Conservation (phyloP, 441 rosid genomes). For the Pelargonium citronellum region DNA sequence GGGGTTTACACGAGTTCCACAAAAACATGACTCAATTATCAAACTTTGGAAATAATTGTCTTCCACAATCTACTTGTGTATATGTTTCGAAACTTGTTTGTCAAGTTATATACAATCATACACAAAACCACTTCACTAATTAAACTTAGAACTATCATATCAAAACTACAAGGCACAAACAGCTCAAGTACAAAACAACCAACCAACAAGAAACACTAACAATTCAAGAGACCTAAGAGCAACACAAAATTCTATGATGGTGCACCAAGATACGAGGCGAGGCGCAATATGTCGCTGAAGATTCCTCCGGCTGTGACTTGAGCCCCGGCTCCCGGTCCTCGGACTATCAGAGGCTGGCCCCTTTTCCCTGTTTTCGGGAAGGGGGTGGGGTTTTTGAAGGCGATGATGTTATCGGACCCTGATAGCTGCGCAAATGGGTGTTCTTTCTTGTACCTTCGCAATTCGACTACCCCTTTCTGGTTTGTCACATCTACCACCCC, state of each 20-base stretch:
- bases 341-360: constrained; percentile 83
- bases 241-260: constrained; percentile 45
- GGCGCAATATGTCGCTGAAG: constrained; percentile 80
- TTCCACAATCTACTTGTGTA: too few species aligned
- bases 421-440: constrained; percentile 93
- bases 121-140: too few species aligned
- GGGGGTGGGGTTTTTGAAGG: too few species aligned
- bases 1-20: too few species aligned
- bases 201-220: not conserved
- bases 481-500: constrained; percentile 72
- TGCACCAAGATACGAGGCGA: constrained; percentile 92
- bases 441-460: constrained; percentile 70
- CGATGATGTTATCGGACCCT: constrained; percentile 91
- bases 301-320: constrained; percentile 97
- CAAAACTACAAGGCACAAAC: too few species aligned
- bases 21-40: too few species aligned
- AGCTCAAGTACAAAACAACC: too few species aligned
- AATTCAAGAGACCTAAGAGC: not conserved
- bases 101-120: too few species aligned
- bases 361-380: constrained; percentile 79
- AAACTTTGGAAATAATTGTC: too few species aligned
- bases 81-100: too few species aligned
- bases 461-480: constrained; percentile 59
- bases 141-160: too few species aligned
- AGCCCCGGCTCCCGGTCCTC: constrained; percentile 99